A percentile compares a stretch with the other conserved stretches of the same genome.
Evolutionary conservation across 257 asterid genomes (phyloP).

Genomic region (Echites panduratus): DNA sequence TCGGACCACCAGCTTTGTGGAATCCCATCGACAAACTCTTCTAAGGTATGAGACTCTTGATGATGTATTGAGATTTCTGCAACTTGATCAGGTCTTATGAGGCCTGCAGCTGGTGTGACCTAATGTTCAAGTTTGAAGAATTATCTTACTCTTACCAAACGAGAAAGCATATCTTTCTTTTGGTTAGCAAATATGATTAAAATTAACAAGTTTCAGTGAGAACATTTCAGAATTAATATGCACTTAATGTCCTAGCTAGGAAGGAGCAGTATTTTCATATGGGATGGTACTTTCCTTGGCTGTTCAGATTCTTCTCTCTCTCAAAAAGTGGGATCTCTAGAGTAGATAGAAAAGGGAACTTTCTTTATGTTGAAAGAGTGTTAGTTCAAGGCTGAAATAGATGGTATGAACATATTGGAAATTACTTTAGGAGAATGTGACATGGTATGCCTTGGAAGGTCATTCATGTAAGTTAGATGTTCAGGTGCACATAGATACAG

Average conservation of each 20-base stretch:
- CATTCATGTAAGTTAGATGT: too few relatives aligned
- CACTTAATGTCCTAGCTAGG: not conserved
- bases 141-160: not conserved
- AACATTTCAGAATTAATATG: too few relatives aligned
- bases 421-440: not conserved
- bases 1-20: slow-evolving; percentile 85
- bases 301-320: not conserved
- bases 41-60: slow-evolving; percentile 52
- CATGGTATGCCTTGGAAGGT: not conserved
- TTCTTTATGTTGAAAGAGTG: not conserved
- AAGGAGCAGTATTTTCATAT: not conserved
- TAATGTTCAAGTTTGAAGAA: slow-evolving; percentile 21
- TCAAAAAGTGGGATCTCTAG: not conserved
- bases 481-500: not conserved
- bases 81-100: slow-evolving; percentile 49
- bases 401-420: too few relatives aligned
- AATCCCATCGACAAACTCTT: slow-evolving; percentile 51
- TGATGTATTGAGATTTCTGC: slow-evolving; percentile 54
- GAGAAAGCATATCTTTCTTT: not conserved
- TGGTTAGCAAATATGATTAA: not conserved
- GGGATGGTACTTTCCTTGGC: not conserved
- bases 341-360: not conserved
- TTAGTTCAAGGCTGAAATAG: not conserved
- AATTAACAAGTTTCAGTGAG: not conserved
- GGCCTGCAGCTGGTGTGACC: slow-evolving; percentile 75